Evolutionary conservation across 768 basidiomycete genomes (phyloP).

Genomic region (Mrakia blollopis): DNA sequence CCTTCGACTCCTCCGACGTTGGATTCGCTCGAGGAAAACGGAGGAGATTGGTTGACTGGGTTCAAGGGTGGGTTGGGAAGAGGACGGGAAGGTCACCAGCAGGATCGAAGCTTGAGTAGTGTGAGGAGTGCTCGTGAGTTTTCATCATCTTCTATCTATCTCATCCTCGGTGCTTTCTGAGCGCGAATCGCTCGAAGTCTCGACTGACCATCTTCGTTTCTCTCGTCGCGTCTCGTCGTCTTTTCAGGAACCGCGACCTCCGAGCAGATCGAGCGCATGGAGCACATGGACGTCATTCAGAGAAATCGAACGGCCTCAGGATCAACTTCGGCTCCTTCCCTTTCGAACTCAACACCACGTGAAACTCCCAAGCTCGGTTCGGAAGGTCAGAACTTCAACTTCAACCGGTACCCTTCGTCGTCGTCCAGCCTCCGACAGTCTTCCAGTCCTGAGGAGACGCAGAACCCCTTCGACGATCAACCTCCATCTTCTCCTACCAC

Average conservation of each 20-base stretch:
- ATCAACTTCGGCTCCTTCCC: conserved; percentile 17
- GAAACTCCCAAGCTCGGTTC: conserved; percentile 14
- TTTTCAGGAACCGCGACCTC: conserved; percentile 26
- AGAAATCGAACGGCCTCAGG: conserved; percentile 25
- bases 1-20: conserved; percentile 19
- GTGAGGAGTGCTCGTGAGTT: conserved; percentile 20
- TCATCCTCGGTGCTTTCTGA: not conserved
- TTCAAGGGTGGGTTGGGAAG: not conserved
- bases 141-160: not conserved
- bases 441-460: not conserved
- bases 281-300: conserved; percentile 26
- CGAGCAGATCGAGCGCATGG: conserved; percentile 15
- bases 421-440: not conserved
- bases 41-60: not conserved
- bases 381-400: not conserved
- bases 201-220: not conserved
- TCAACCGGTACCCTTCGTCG: not conserved
- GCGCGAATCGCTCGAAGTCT: too few species aligned
- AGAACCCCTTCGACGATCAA: conserved; percentile 12
- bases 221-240: not conserved
- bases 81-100: not conserved
- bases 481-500: not conserved
- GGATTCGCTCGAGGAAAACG: conserved; percentile 12
- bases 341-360: not conserved
- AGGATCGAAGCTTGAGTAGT: conserved; percentile 25